Base-by-base conservation (phyloP, 352 stramenopile genomes). In the Phytophthora tubulina region DNA sequence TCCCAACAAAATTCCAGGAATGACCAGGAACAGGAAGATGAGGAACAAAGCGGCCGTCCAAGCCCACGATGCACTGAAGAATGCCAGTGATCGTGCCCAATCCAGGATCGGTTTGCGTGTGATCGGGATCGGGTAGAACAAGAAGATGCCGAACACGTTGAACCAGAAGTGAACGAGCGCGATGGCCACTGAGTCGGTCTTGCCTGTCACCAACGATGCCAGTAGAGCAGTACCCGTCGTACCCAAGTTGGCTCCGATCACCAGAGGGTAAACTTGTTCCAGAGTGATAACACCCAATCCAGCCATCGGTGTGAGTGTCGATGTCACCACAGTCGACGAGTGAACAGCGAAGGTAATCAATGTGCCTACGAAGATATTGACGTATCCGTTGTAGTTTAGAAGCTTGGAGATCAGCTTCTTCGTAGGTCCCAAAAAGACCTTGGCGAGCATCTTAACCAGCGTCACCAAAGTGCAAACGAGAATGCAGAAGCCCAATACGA, bases 91-190 rank as follows among this genome's bases (percentile, higher is more conserved):
- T 0, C 76, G 78, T 2, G 92, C 89, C 66, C 78, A 89, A 39
- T 73, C 56, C 31, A 97, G 67, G 17, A 96, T 89, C 60, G 95
- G 78, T 15, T 70, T 67, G 33, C 94, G 83, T 72, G 96, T 96
- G 73, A 89, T 81, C 35, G 92, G 91, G 63, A 98, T 80, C 41
- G 91, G 90, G 72, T 97, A 98, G 81, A 93, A 98, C 21, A 98
- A 80, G 36, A 97, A 60, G 48, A 96, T 76, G 57, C 92, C 91
- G 50, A 89, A 89, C 7, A 97, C 73, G 77, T 97, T 98, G 82
- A 98, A 97, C 65, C 93, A 95, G 39, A 97, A 89, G 76, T 98
- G 92, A 32, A 84, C 84, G 41, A 98, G 80, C 36, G 92, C 94
- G 44, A 98, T 87, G 48, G 96, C 89, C 49, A 97, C 82, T 7